Evolutionary conservation across 2,329 filamentous ascomycete species (phyloP).

Genomic region (Fusarium palustre): DNA sequence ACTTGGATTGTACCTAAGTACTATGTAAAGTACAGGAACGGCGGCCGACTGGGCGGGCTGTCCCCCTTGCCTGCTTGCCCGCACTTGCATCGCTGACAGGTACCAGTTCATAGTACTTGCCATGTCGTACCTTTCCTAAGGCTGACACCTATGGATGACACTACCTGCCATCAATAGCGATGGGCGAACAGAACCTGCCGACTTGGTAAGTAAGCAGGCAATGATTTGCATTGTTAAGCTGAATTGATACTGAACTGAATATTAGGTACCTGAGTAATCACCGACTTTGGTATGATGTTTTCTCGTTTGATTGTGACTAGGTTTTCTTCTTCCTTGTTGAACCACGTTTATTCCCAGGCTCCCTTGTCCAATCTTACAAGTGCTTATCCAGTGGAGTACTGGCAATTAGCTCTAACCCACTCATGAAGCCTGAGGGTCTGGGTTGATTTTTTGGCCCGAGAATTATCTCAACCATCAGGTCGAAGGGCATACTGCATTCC

Average conservation of each 20-base stretch:
- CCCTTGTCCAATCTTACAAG: conserved; percentile 15
- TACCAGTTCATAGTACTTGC: conserved; percentile 10
- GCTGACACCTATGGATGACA: not conserved
- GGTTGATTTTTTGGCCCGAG: conserved; percentile 5
- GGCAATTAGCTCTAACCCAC: conserved; percentile 7
- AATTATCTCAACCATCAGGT: not conserved
- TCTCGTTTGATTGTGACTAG: not conserved
- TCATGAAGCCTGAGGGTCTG: conserved; percentile 14
- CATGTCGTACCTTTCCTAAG: not conserved
- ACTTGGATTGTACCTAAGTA: conserved; percentile 1
- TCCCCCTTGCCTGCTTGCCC: conserved; percentile 11
- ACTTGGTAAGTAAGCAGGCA: conserved; percentile 1
- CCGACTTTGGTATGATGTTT: not conserved
- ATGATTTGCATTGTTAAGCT: not conserved
- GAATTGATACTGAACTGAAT: not conserved
- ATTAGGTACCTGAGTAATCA: not conserved
- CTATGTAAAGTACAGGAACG: conserved; percentile 15
- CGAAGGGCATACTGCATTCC: not conserved
- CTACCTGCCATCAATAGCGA: not conserved
- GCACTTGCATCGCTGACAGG: conserved; percentile 27
- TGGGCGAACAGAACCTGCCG: not conserved
- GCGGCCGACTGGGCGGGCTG: conserved; percentile 20
- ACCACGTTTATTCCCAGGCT: conserved; percentile 3
- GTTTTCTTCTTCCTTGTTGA: not conserved
- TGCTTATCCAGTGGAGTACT: conserved; percentile 12